phyloP scores from a whole-genome alignment of 768 basidiomycete genomes.

The Lactarius deliciosus region DNA sequence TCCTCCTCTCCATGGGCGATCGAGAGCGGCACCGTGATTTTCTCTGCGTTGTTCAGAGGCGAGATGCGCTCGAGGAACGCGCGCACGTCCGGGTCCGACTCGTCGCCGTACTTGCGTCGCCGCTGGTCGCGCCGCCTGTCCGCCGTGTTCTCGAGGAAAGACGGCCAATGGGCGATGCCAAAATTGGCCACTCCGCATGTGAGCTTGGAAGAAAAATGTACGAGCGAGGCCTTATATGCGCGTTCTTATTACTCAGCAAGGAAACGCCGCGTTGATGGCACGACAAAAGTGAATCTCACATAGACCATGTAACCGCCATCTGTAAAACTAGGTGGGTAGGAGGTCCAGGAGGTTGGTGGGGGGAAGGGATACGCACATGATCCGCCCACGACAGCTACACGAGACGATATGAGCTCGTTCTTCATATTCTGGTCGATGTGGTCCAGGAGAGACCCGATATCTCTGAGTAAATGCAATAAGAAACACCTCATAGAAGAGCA shows the following conservation, averaged over 20 bases:
- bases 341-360: not conserved
- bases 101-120: constrained; percentile 45
- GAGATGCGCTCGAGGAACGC: constrained; percentile 43
- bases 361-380: constrained; percentile 37
- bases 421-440: constrained; percentile 38
- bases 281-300: constrained; percentile 1
- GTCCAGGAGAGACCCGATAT: constrained; percentile 41
- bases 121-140: constrained; percentile 38
- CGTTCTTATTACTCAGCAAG: not conserved
- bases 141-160: constrained; percentile 46
- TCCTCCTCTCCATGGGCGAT: constrained; percentile 47
- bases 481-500: not conserved
- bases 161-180: constrained; percentile 42
- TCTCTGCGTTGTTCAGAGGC: constrained; percentile 40
- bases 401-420: constrained; percentile 37
- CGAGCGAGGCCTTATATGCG: constrained; percentile 39
- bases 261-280: not conserved
- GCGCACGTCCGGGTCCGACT: constrained; percentile 39
- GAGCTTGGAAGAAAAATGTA: constrained; percentile 43
- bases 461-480: constrained; percentile 31
- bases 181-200: constrained; percentile 44
- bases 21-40: constrained; percentile 40
- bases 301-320: constrained; percentile 28
- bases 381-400: constrained; percentile 45
- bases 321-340: not conserved